Base-by-base conservation (phyloP, 2,329 filamentous ascomycete species). In the Monilinia vaccinii-corymbosi region DNA sequence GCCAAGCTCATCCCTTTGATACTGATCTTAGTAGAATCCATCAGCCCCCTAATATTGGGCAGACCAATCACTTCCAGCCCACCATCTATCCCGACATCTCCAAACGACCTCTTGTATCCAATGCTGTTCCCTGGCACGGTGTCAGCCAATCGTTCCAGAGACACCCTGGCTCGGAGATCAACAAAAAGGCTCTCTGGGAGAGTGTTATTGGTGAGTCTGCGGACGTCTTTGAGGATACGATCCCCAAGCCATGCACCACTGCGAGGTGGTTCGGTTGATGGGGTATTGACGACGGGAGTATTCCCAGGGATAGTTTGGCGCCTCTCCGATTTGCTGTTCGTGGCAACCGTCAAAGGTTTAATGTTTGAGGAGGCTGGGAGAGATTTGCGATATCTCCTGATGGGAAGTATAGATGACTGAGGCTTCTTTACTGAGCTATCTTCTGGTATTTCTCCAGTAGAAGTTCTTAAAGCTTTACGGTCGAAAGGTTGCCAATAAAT, bases 401-500 rank as follows among this genome's bases (percentile, higher is more conserved):
- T 45, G 16, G 57, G 49, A 18, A 52, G 23, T 21, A 31, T 40
- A 28, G 47, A 28, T 14, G 23, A 11, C 38, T 48, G 48, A 44
- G 50, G 40, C 32, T 34, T 56, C 16, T 59, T 28, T 8, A 14
- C 28, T 21, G 31, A 8, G 13, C 18, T 38, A 6, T 53, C 28
- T n/a, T 53, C 51, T 47, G 16, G 5, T 23, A 60, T 60, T 48
- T 60, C 50, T 36, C 58, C 58, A 32, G 58, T 60, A 13, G 42
- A 60, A 38, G 58, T 50, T 48, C 58, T 55, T 9, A 56, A 48
- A n/a, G 40, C 18, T 18, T 34, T 60, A 13, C 44, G 42, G 21
- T 56, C 51, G 10, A 56, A 47, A 31, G 42, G 38, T 16, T 32
- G 44, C 62, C 63, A 67, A 34, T 69, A 69, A 11, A 46, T 49